Evolutionary conservation across 768 basidiomycete genomes (phyloP).

Genomic region (Panaeolus papilionaceus): DNA sequence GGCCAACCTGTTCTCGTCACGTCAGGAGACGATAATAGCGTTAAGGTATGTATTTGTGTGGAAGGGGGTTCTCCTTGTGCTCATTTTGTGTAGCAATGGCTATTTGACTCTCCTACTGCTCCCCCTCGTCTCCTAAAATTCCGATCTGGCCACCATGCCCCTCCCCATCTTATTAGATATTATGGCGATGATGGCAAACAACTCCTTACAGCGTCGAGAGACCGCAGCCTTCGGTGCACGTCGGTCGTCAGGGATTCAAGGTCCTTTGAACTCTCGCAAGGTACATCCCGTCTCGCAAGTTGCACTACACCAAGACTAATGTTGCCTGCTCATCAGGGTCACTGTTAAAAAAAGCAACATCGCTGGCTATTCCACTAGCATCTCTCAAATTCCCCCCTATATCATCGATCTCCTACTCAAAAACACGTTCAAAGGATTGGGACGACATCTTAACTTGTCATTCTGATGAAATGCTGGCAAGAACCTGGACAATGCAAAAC

Average conservation of each 20-base stretch:
- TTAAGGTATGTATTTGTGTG: conserved; percentile 67
- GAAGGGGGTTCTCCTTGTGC: background rate
- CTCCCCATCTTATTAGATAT: conserved; percentile 91
- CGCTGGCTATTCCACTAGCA: conserved; percentile 77
- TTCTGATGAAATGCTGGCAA: conserved; percentile 77
- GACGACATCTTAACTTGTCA: conserved; percentile 96
- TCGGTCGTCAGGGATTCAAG: conserved; percentile 95
- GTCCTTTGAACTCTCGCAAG: conserved; percentile 95
- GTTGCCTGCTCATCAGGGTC: conserved; percentile 61
- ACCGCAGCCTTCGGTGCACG: conserved; percentile 88
- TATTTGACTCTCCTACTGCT: conserved; percentile 90
- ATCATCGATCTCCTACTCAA: conserved; percentile 78
- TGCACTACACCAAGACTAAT: background rate
- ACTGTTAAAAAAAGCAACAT: conserved; percentile 79
- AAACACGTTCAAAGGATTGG: conserved; percentile 91
- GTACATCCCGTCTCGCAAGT: conserved; percentile 39
- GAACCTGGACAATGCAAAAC: conserved; percentile 88
- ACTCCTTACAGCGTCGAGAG: conserved; percentile 85
- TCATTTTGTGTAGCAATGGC: conserved; percentile 80
- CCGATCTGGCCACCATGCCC: conserved; percentile 89
- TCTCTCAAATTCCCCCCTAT: conserved; percentile 88
- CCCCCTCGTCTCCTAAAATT: conserved; percentile 90
- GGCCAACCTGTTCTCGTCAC: conserved; percentile 92
- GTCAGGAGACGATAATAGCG: conserved; percentile 92
- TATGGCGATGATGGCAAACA: conserved; percentile 99